A percentile compares a stretch with the other conserved stretches of the same genome.
phyloP scores from a whole-genome alignment of 805 yeast genomes.

The Kodamaea neixiangensis region DNA sequence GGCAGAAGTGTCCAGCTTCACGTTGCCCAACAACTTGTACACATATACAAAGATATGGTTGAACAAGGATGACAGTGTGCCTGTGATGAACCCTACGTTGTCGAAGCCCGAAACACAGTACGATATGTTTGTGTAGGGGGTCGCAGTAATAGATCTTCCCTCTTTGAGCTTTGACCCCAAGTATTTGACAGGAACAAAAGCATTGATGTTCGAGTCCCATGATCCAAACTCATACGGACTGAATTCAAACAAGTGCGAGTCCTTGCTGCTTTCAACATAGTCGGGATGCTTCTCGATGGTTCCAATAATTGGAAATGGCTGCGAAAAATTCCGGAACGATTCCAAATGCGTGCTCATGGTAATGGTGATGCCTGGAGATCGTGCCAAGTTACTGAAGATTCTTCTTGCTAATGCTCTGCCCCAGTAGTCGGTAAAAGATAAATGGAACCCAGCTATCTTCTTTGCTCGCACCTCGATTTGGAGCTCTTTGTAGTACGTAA shows the following conservation, averaged over 20 bases:
- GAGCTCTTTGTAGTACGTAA: conserved; percentile 52
- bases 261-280: conserved; percentile 24
- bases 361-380: conserved; percentile 40
- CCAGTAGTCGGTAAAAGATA: conserved; percentile 70
- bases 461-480: conserved; percentile 56
- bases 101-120: conserved; percentile 57
- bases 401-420: conserved; percentile 58
- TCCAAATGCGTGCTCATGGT: conserved; percentile 32
- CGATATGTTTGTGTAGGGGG: conserved; percentile 24
- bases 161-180: conserved; percentile 50
- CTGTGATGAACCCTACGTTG: conserved; percentile 59
- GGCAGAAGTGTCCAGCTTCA: conserved; percentile 31
- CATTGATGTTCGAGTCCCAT: conserved; percentile 52
- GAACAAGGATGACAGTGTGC: conserved; percentile 65
- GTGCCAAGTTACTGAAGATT: conserved; percentile 39
- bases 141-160: conserved; percentile 39
- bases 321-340: conserved; percentile 39
- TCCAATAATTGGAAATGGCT: conserved; percentile 53
- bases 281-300: conserved; percentile 43
- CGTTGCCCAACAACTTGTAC: conserved; percentile 38
- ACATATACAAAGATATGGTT: conserved; percentile 53
- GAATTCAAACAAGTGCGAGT: conserved; percentile 56
- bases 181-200: conserved; percentile 52
- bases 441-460: conserved; percentile 51
- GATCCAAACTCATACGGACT: conserved; percentile 70